Conservation (phyloP, 352 stramenopile genomes). For the Phytopythium cucurbitacearum region DNA sequence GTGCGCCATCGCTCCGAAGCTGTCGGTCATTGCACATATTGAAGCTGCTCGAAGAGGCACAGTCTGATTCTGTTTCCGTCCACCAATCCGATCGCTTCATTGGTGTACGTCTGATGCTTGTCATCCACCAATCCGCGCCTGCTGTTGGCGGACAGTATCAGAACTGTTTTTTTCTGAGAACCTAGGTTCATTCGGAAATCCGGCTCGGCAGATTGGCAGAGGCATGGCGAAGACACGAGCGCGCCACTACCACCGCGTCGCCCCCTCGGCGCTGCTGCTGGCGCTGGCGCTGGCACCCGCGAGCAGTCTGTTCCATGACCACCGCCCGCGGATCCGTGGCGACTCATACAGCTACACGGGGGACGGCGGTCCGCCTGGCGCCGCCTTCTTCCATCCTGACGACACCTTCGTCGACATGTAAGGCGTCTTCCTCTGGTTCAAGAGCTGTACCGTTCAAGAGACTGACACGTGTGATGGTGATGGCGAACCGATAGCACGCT, state of each 20-base stretch:
- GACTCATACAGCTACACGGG: conserved; percentile 51
- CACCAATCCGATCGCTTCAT: neutral
- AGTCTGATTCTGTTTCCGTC: neutral
- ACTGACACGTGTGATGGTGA: neutral
- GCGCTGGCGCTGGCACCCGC: conserved; percentile 6
- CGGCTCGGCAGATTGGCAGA: neutral
- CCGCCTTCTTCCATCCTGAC: conserved; percentile 29
- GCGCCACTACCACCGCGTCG: neutral
- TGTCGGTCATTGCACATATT: neutral
- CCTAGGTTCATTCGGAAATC: neutral
- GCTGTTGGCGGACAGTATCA: too few species aligned
- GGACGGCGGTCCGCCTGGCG: conserved; percentile 38
- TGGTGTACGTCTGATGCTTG: neutral
- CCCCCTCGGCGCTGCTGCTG: conserved; percentile 1
- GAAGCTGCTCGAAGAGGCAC: too few species aligned
- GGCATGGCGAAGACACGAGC: too few species aligned
- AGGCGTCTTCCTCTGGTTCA: neutral
- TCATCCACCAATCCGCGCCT: too few species aligned
- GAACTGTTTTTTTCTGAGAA: too few species aligned
- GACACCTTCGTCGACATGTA: conserved; percentile 53
- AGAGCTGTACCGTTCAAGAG: neutral
- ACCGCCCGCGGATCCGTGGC: conserved; percentile 34
- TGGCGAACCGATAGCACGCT: conserved; percentile 24
- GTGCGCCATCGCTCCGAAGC: neutral
- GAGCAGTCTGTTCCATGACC: conserved; percentile 35